Conservation (phyloP, 2,329 filamentous ascomycete genomes). For the Helminthosporium solani region DNA sequence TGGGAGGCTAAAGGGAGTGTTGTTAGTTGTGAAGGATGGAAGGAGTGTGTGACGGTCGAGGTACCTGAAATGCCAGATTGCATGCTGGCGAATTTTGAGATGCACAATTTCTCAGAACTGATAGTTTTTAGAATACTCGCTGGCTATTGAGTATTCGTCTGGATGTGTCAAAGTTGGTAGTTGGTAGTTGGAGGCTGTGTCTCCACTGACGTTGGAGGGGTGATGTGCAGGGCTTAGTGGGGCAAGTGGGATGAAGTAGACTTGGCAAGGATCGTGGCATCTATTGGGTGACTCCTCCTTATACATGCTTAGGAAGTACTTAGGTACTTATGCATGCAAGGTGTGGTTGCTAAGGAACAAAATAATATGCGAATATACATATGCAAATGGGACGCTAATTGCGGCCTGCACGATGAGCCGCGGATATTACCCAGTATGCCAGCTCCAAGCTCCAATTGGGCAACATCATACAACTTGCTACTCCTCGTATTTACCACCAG, state of each 20-base stretch:
- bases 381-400: constrained; percentile 1
- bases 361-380: not conserved
- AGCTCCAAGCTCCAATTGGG: not conserved
- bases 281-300: too few species aligned
- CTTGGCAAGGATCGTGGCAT: too few species aligned
- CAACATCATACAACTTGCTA: constrained; percentile 36
- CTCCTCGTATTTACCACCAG: constrained; percentile 53
- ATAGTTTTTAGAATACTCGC: too few species aligned
- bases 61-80: constrained; percentile 77
- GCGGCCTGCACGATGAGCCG: constrained; percentile 3
- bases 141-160: too few species aligned
- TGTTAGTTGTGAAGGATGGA: constrained; percentile 15
- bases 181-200: not conserved
- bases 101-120: too few species aligned
- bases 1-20: constrained; percentile 62
- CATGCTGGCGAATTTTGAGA: constrained; percentile 53
- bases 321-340: not conserved
- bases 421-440: constrained; percentile 15
- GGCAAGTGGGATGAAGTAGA: not conserved
- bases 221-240: not conserved
- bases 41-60: constrained; percentile 5
- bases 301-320: too few species aligned
- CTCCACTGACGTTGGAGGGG: not conserved
- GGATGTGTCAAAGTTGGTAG: not conserved
- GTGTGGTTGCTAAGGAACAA: not conserved